phyloP scores from a whole-genome alignment of 75 land plant species.

The Isoetes taiwanensis region DNA sequence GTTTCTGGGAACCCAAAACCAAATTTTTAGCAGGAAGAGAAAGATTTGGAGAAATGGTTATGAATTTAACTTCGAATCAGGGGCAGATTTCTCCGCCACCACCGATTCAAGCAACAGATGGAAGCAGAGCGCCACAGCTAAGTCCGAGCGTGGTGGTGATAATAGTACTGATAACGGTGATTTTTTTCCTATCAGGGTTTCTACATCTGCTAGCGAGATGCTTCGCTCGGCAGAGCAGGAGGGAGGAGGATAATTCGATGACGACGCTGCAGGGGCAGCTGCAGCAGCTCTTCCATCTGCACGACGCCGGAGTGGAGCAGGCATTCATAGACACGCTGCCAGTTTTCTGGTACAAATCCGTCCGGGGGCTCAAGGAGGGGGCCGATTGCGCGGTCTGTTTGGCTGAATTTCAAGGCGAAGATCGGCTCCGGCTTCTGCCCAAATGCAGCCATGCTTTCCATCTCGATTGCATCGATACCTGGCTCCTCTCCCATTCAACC shows the following conservation, averaged over 20 bases:
- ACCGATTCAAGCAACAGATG: background rate
- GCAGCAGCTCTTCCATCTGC: conserved; percentile 62
- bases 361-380: background rate
- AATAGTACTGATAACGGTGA: conserved; percentile 53
- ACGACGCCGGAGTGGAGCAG: conserved; percentile 70
- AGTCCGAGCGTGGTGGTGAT: conserved; percentile 49
- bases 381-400: conserved; percentile 17
- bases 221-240: conserved; percentile 25
- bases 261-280: conserved; percentile 42
- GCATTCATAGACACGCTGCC: conserved; percentile 66
- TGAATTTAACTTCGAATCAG: too few relatives aligned
- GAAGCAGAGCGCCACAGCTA: background rate
- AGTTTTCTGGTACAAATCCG: background rate
- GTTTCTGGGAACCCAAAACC: too few relatives aligned
- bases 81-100: too few relatives aligned
- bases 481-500: conserved; percentile 13
- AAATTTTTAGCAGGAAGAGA: too few relatives aligned
- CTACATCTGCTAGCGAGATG: conserved; percentile 70
- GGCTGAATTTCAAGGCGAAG: conserved; percentile 12
- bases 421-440: conserved; percentile 6
- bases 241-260: conserved; percentile 17
- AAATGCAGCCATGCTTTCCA: conserved; percentile 16
- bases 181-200: conserved; percentile 67
- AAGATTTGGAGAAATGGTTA: too few relatives aligned
- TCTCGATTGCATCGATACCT: conserved; percentile 4